These are phyloP conservation scores for Kurtzmaniella cleridarum DNA, from an alignment of 805 yeast species.

Conservation along the genomic window DNA sequence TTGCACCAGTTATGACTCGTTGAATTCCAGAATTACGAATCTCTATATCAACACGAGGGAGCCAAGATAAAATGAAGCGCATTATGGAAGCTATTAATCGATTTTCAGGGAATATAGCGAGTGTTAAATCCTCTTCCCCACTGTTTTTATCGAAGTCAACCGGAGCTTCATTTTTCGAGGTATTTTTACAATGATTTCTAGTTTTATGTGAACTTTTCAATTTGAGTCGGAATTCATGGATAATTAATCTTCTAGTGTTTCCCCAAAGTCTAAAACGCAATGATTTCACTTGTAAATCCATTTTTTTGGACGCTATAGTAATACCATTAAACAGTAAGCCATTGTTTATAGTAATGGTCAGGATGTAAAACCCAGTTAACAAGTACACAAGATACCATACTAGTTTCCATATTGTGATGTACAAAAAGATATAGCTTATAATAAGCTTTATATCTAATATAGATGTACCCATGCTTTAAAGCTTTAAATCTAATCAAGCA, in stretches of 20 bases:
- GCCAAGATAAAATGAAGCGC: constrained; percentile 10
- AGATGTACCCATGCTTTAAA: no score
- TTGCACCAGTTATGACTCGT: constrained; percentile 2
- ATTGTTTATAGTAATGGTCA: constrained; percentile 29
- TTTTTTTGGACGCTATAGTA: constrained; percentile 9
- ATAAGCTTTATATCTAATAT: no score
- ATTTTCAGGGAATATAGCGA: constrained; percentile 14
- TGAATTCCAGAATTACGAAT: constrained; percentile 9
- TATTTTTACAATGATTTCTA: neutral
- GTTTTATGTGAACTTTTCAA: constrained; percentile 3
- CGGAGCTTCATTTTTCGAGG: constrained; percentile 1
- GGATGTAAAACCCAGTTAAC: constrained; percentile 28
- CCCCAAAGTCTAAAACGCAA: constrained; percentile 36
- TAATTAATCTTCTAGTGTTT: constrained; percentile 24
- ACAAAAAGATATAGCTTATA: no score
- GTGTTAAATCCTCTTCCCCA: constrained; percentile 1
- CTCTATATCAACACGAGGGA: constrained; percentile 21
- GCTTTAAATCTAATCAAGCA: no score
- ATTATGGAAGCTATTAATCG: constrained; percentile 6
- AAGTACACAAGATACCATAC: constrained; percentile 27
- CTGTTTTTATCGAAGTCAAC: neutral
- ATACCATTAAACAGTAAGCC: constrained; percentile 34
- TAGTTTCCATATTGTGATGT: constrained; percentile 18
- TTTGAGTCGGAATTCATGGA: constrained; percentile 17
- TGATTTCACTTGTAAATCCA: constrained; percentile 14